Evolutionary conservation across 1,284 basidiomycete genomes (phyloP).

Genomic region (Rhodotorula sp.): DNA sequence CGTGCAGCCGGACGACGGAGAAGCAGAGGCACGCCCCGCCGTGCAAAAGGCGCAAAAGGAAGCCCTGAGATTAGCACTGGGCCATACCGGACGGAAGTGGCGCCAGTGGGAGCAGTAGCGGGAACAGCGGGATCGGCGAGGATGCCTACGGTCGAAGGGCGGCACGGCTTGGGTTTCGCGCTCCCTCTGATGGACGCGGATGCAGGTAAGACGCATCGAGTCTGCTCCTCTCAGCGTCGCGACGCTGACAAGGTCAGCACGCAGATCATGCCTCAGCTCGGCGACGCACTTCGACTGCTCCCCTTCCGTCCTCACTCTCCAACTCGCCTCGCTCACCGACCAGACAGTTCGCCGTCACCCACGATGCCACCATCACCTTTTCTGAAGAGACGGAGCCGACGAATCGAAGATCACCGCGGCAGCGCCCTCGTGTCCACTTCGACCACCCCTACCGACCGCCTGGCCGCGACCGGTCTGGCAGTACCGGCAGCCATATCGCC

Average conservation of each 20-base stretch:
- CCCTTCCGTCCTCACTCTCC: not conserved
- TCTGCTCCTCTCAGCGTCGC: not conserved
- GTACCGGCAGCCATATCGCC: not conserved
- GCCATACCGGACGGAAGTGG: no score
- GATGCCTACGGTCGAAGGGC: not conserved
- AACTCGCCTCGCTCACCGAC: not conserved
- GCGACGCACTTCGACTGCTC: conserved; percentile 6
- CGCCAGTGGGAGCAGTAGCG: no score
- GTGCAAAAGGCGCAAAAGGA: not conserved
- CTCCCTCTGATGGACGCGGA: not conserved
- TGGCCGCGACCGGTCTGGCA: not conserved
- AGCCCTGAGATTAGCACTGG: not conserved
- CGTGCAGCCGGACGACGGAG: not conserved
- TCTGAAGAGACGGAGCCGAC: not conserved
- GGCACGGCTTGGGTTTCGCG: not conserved
- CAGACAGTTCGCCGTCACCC: not conserved
- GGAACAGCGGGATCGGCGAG: no score
- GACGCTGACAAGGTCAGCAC: no score
- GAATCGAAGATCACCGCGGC: not conserved
- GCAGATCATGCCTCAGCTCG: no score
- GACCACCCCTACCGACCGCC: not conserved
- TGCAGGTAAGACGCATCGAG: not conserved
- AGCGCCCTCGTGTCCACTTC: conserved; percentile 8
- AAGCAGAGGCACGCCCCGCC: no score
- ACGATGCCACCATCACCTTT: not conserved